Conservation (phyloP, 2,329 filamentous ascomycete species). For the Lecanosticta acicola region DNA sequence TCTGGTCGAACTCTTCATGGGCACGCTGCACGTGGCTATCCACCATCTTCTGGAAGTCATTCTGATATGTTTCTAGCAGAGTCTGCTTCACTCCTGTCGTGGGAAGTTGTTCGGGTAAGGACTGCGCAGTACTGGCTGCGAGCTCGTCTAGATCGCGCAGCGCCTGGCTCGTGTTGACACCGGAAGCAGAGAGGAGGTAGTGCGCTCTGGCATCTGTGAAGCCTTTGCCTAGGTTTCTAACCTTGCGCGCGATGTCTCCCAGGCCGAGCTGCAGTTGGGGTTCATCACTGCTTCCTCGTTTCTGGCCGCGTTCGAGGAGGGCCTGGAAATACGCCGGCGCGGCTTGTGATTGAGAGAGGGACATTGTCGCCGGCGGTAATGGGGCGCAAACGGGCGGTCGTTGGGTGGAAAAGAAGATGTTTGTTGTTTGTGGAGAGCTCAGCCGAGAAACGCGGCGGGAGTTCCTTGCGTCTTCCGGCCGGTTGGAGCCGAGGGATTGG, state of each 20-base stretch:
- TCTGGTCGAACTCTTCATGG: conserved; percentile 84
- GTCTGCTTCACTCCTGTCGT: conserved; percentile 27
- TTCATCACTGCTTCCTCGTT: conserved; percentile 64
- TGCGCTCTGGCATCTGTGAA: conserved; percentile 54
- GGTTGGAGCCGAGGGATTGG: too few relatives aligned
- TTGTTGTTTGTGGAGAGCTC: not conserved
- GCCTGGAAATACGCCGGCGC: conserved; percentile 59
- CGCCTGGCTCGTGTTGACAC: conserved; percentile 79
- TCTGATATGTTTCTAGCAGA: conserved; percentile 36
- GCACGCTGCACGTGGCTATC: conserved; percentile 61
- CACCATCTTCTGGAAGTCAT: conserved; percentile 57
- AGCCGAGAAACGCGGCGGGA: not conserved
- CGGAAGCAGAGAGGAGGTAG: conserved; percentile 87
- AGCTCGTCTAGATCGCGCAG: conserved; percentile 65
- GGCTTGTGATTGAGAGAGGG: conserved; percentile 6
- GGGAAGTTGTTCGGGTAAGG: conserved; percentile 5
- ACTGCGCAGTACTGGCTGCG: conserved; percentile 15
- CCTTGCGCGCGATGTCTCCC: conserved; percentile 74
- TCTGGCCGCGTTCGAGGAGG: conserved; percentile 58
- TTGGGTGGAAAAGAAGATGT: not conserved
- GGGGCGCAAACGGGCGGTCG: not conserved
- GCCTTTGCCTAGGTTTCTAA: conserved; percentile 70
- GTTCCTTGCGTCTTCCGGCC: too few relatives aligned
- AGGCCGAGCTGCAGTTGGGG: conserved; percentile 86
- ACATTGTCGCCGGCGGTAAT: conserved; percentile 1